Evolutionary conservation across 306 rosid genomes (phyloP), one percentile per base, ranked within the genome.

Genomic region (Dryas drummondii): DNA sequence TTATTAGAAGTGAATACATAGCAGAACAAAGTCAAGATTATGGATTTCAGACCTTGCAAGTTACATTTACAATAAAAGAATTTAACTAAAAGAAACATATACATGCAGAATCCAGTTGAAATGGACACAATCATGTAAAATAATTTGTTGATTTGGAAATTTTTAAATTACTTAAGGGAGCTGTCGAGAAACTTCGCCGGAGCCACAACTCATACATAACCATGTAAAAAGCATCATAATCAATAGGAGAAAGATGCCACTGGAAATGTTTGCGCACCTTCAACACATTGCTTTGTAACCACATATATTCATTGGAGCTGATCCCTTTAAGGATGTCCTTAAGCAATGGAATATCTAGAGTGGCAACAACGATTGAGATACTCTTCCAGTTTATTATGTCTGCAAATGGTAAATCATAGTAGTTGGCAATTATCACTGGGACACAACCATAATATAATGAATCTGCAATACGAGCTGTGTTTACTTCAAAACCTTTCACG

Each of bases 171-270:
- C 60, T 73, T 42, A 19, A 79, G 0, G 70, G 57, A 68, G 80
- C 56, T 73, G 77, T 79, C 14, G 85, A 70, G 19, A 87, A 74
- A 82, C 91, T 87, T 77, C 93, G 79, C 46, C 98, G 91, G 44
- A 91, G 93, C 98, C 98, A 93, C 63, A 91, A 62, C 74, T 93
- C 96, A 62, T 89, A 91, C 93, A 91, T 87, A 42, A 91, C 93
- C 98, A 89, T 93, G 74, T 89, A 79, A 78, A 93, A 93, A 47
- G 90, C 90, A 74, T 93, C 98, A 47, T 76, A 93, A 57, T 91
- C 89, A 5, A 67, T 70, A 0, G 93, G 91, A 8, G 87, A 73
- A 79, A 77, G 73, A 83, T 93, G 91, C 98, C 98, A 93, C n/a
- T 86, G 85, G 73, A 93, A 93, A 67, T 91, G 98, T 77, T 81